These are phyloP conservation scores for Bauhinia variegata DNA, from an alignment of 306 rosid genomes.

Conservation along the genomic window DNA sequence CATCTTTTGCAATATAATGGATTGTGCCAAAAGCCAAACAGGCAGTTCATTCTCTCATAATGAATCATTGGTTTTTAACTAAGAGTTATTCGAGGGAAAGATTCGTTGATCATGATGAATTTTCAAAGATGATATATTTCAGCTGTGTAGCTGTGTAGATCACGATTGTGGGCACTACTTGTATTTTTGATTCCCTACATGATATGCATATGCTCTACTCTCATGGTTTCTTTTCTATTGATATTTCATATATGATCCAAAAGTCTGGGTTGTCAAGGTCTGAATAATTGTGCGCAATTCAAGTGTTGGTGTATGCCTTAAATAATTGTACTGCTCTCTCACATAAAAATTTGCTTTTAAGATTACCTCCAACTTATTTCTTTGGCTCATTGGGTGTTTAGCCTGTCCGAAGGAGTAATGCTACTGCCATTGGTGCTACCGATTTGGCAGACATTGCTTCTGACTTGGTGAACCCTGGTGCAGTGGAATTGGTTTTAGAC, in stretches of 20 bases:
- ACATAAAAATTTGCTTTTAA: slow-evolving; percentile 11
- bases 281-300: slow-evolving; percentile 6
- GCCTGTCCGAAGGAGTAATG: slow-evolving; percentile 66
- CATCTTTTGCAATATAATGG: background rate
- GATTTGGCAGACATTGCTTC: slow-evolving; percentile 66
- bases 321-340: slow-evolving; percentile 12
- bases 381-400: slow-evolving; percentile 37
- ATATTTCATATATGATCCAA: background rate
- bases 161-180: too few species aligned
- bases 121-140: slow-evolving; percentile 8
- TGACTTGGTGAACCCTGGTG: slow-evolving; percentile 73
- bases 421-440: slow-evolving; percentile 46
- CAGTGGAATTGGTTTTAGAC: slow-evolving; percentile 74
- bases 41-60: slow-evolving; percentile 17
- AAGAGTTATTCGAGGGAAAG: background rate
- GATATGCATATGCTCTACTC: background rate
- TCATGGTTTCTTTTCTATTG: slow-evolving; percentile 10
- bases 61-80: background rate
- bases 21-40: background rate
- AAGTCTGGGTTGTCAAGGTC: slow-evolving; percentile 8
- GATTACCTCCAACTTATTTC: slow-evolving; percentile 24
- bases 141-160: too few species aligned
- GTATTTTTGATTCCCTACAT: too few species aligned
- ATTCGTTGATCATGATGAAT: slow-evolving; percentile 2
- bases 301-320: background rate